Conservation (phyloP, 805 yeast genomes). For the Barnettozyma botsteinii region DNA sequence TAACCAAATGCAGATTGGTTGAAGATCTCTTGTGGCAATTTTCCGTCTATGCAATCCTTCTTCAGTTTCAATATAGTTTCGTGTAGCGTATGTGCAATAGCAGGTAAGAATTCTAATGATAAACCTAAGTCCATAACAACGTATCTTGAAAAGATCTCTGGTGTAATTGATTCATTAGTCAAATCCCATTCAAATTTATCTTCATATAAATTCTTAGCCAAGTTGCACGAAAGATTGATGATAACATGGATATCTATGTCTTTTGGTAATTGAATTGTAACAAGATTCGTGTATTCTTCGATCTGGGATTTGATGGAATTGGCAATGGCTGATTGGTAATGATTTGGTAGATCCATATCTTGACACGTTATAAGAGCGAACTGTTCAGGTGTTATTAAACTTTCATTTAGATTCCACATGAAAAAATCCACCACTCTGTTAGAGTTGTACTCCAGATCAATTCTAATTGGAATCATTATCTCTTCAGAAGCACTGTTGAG, state of each 20-base stretch:
- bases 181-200: slow-evolving; percentile 96
- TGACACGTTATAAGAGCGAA: slow-evolving; percentile 76
- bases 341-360: slow-evolving; percentile 75
- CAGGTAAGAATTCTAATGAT: slow-evolving; percentile 79
- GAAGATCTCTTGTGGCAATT: slow-evolving; percentile 42
- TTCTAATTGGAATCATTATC: slow-evolving; percentile 78
- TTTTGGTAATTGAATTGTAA: slow-evolving; percentile 59
- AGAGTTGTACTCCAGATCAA: slow-evolving; percentile 83
- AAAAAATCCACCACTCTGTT: slow-evolving; percentile 82
- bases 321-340: slow-evolving; percentile 56
- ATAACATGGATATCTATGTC: slow-evolving; percentile 69
- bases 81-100: slow-evolving; percentile 81
- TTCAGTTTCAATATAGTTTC: slow-evolving; percentile 73
- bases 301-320: slow-evolving; percentile 74
- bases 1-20: slow-evolving; percentile 59
- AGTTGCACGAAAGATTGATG: slow-evolving; percentile 71
- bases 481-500: slow-evolving; percentile 42
- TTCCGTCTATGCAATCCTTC: slow-evolving; percentile 75
- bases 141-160: slow-evolving; percentile 76
- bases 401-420: slow-evolving; percentile 84
- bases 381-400: slow-evolving; percentile 78
- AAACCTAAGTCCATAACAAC: slow-evolving; percentile 85
- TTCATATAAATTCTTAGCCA: slow-evolving; percentile 78
- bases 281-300: slow-evolving; percentile 62
- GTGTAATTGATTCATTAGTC: slow-evolving; percentile 38